Evolutionary conservation across 371 early-diverging fungal species (phyloP).

Genomic region (Coemansia sp.): DNA sequence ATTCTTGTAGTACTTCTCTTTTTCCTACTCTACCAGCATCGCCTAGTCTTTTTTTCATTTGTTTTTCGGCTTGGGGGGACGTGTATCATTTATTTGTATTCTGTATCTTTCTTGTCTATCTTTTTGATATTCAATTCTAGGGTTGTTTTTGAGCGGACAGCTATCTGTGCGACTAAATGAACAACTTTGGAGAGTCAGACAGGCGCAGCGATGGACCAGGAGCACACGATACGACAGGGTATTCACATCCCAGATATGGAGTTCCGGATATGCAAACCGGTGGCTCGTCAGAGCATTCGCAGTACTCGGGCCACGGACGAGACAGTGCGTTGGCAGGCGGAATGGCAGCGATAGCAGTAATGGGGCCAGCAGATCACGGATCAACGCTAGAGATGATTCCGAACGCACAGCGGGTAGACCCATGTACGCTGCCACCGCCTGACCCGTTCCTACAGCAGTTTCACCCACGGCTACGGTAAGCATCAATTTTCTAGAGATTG

Average conservation of each 20-base stretch:
- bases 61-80: not conserved
- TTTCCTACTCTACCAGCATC: not conserved
- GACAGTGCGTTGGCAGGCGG: not conserved
- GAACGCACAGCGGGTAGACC: slow-evolving; percentile 14
- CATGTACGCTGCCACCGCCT: slow-evolving; percentile 26
- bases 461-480: slow-evolving; percentile 44
- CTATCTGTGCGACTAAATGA: slow-evolving; percentile 1
- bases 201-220: slow-evolving; percentile 8
- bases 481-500: not conserved
- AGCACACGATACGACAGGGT: slow-evolving; percentile 4
- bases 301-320: slow-evolving; percentile 9
- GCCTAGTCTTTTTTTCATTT: not conserved
- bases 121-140: not conserved
- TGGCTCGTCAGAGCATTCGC: slow-evolving; percentile 7
- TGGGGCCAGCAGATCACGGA: not conserved
- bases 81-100: not conserved
- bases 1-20: not conserved
- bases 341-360: slow-evolving; percentile 1
- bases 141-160: not conserved
- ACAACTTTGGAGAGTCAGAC: slow-evolving; percentile 7
- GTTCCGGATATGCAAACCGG: slow-evolving; percentile 6
- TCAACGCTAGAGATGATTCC: slow-evolving; percentile 34
- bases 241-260: slow-evolving; percentile 1
- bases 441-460: slow-evolving; percentile 28
- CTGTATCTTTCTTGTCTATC: not conserved